phyloP scores from a whole-genome alignment of 2,329 filamentous ascomycete genomes.

The Arthrobotrys conoides region DNA sequence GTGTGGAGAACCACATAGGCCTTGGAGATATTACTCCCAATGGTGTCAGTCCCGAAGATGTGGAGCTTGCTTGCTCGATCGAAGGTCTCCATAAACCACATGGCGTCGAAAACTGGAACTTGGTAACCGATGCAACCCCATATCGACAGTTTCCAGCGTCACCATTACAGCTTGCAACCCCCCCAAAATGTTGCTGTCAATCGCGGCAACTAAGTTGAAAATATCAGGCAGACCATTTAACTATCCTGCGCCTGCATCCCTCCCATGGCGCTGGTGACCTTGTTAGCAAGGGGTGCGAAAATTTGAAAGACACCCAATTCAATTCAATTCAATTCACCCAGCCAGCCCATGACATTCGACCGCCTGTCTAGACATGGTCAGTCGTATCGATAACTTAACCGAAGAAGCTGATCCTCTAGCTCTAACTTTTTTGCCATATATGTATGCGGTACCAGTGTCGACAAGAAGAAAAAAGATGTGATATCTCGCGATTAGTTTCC shows the following conservation, averaged over 20 bases:
- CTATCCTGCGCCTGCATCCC: conserved; percentile 21
- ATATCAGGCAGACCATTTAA: conserved; percentile 45
- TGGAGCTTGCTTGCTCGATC: conserved; percentile 46
- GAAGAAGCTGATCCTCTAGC: conserved; percentile 10
- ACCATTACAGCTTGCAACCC: conserved; percentile 22
- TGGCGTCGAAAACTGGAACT: conserved; percentile 41
- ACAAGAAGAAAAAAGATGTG: conserved; percentile 3
- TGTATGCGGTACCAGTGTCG: background rate
- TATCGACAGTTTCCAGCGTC: conserved; percentile 31
- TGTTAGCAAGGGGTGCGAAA: conserved; percentile 51
- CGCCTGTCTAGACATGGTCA: conserved; percentile 12
- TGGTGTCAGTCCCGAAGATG: conserved; percentile 44
- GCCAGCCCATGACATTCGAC: conserved; percentile 24
- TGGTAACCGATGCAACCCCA: conserved; percentile 58
- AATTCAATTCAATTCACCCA: conserved; percentile 12
- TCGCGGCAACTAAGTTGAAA: conserved; percentile 18
- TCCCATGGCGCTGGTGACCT: conserved; percentile 57
- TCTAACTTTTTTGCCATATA: background rate
- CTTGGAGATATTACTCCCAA: conserved; percentile 24
- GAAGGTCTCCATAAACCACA: conserved; percentile 48
- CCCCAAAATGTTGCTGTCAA: conserved; percentile 24
- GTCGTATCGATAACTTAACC: conserved; percentile 50
- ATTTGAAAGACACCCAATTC: conserved; percentile 35
- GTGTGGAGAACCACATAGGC: conserved; percentile 19
- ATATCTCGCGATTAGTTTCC: conserved; percentile 18